Evolutionary conservation across 73 alveolate genomes (phyloP), one percentile per base, ranked within the genome.

Genomic region (Symbiodinium pilosum): DNA sequence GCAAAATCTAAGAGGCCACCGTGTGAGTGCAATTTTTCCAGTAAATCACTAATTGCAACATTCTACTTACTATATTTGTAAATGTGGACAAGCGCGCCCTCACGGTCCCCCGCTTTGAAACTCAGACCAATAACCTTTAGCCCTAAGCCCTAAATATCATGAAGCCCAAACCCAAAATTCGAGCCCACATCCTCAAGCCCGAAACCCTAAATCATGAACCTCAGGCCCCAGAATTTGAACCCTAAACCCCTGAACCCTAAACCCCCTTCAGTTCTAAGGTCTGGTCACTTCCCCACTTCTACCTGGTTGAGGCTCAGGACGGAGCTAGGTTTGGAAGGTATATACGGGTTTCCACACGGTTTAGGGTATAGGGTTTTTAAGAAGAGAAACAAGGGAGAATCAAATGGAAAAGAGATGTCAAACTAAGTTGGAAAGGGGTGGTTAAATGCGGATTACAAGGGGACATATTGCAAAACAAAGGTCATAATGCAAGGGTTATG

Each of bases 271-370:
- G 32, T 8, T 16, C 59, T 28, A n/a, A n/a, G 92, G 92, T 84
- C 51, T 43, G 43, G 43, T 41, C 56, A 40, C 84, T 38, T 34
- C 71, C 85, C 64, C 95, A 88, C 41, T 88, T 88, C 95, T 88
- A 88, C 69, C 81, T 88, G 42, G 95, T 88, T 43, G 95, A 88
- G 34, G 95, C 95, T 0, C 52, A 51, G 16, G 95, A 88, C 69
- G 26, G 36, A 36, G 38, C 26, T 56, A 20, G 75, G 75, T 18
- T 56, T 56, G 38, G 32, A 34, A 47, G 68, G 1, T 51, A 51
- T 21, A 54, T 47, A 16, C 6, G n/a, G n/a, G n/a, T n/a, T n/a
- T n/a, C n/a, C n/a, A n/a, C 3, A 28, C 38, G 40, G 77, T 24
- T 64, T 64, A 9, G 77, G 77, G 77, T 64, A 26, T 20, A 64